A percentile compares a stretch with the other conserved stretches of the same genome.
These are phyloP conservation scores for Xerocomus brunneocitrinus DNA, from an alignment of 768 basidiomycete genomes.

Conservation along the genomic window DNA sequence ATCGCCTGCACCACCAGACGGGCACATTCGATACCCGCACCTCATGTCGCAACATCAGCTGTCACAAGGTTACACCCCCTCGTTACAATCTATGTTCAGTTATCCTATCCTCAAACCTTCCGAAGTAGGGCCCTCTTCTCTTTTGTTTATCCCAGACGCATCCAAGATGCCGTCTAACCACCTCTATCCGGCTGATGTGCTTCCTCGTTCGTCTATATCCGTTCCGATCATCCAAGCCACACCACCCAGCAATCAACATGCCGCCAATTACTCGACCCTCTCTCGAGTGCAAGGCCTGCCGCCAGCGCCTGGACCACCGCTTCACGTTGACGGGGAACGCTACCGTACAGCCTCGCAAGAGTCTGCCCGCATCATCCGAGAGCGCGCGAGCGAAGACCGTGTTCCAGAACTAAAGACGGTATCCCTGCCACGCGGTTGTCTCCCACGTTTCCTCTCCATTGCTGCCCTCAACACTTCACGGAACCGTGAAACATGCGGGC, in stretches of 20 bases:
- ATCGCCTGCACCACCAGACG: conserved; percentile 50
- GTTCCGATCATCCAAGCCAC: conserved; percentile 7
- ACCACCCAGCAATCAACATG: conserved; percentile 13
- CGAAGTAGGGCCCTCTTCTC: conserved; percentile 36
- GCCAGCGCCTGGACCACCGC: conserved; percentile 20
- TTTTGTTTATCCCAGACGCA: conserved; percentile 41
- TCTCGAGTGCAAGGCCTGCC: conserved; percentile 26
- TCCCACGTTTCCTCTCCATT: conserved; percentile 72
- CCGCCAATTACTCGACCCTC: conserved; percentile 22
- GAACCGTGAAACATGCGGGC: conserved; percentile 84
- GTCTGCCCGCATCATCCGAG: conserved; percentile 32
- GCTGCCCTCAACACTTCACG: conserved; percentile 73
- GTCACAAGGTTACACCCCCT: conserved; percentile 73
- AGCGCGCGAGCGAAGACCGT: conserved; percentile 28
- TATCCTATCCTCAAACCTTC: conserved; percentile 31
- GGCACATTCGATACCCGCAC: conserved; percentile 54
- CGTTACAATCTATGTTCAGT: conserved; percentile 70
- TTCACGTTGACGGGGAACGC: conserved; percentile 24
- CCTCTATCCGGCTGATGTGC: conserved; percentile 32
- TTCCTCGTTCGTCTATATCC: conserved; percentile 33
- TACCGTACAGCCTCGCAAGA: conserved; percentile 34
- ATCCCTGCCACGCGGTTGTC: conserved; percentile 63
- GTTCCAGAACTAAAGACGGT: conserved; percentile 55
- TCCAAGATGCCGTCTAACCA: conserved; percentile 18
- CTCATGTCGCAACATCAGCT: conserved; percentile 80